Evolutionary conservation across 2,329 filamentous ascomycete species (phyloP), one percentile per base, ranked within the genome.

Genomic region (Cytospora leucostoma): DNA sequence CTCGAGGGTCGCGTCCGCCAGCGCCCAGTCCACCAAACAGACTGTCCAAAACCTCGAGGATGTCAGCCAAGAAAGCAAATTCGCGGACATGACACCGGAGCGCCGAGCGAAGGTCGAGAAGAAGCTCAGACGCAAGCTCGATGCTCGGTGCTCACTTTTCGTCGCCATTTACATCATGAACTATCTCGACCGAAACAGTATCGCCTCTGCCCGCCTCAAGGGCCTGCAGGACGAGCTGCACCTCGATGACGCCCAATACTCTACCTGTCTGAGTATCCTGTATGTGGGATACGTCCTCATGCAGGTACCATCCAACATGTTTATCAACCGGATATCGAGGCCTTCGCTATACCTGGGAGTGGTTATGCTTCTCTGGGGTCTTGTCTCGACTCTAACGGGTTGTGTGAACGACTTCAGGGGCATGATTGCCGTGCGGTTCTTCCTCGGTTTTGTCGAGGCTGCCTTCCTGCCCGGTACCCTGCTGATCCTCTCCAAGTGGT

Each of bases 121-220:
- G 73, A 81, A 79, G 40, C 76, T 93, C 69, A 82, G 86, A 73
- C 83, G 86, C 68, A 93, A 92, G 76, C 86, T 93, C 61, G 90
- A 93, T 71, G 69, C 82, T 21, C 82, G 89, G 65, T 92, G 73
- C 78, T 88, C 73, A 78, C 84, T 90, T 68, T 84, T 92, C 63
- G 84, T 92, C 55, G 73, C 92, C 67, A 90, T 92, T 77, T 92
- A 92, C 71, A 90, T 92, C 72, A 80, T 89, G 75, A 92, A 92
- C 75, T 92, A 91, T 73, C 79, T 87, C 35, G 86, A 89, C 69
- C 79, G 86, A 40, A 88, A 88, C 72, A 88, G 90, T 73, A 89
- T 90, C 66, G 87, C 87, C 2, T 82, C 87, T 1, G 88, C 88
- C 1, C 81, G 84, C 27, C 79, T 91, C 59, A 84, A 86, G 70